Evolutionary conservation across 768 basidiomycete genomes (phyloP).

Genomic region (Hygrocybe punicea): DNA sequence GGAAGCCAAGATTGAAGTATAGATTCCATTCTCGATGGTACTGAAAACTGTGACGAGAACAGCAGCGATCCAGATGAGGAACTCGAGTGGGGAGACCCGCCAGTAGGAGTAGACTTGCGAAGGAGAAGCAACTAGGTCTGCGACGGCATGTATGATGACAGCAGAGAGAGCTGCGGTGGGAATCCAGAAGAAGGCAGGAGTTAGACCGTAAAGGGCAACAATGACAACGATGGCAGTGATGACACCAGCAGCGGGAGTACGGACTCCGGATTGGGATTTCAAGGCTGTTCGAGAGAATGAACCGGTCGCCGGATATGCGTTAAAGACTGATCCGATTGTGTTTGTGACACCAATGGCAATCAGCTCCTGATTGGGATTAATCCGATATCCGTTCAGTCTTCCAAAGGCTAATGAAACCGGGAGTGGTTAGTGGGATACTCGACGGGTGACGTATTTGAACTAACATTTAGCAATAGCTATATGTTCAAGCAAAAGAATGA

Average conservation of each 20-base stretch:
- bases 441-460: conserved; percentile 17
- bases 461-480: conserved; percentile 94
- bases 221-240: conserved; percentile 84
- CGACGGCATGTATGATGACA: conserved; percentile 91
- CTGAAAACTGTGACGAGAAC: conserved; percentile 90
- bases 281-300: conserved; percentile 98
- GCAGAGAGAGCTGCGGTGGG: conserved; percentile 81
- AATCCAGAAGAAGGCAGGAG: conserved; percentile 89
- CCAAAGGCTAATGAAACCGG: conserved; percentile 66
- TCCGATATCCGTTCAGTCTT: conserved; percentile 91
- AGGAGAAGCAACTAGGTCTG: conserved; percentile 83
- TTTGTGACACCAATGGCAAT: conserved; percentile 98
- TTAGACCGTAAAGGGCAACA: conserved; percentile 91
- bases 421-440: neutral
- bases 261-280: conserved; percentile 95
- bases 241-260: conserved; percentile 88
- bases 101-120: conserved; percentile 80
- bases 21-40: conserved; percentile 91
- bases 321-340: conserved; percentile 84
- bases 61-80: conserved; percentile 81
- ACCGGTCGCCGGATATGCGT: conserved; percentile 93
- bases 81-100: conserved; percentile 91
- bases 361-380: conserved; percentile 89
- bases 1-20: conserved; percentile 79
- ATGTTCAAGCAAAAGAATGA: conserved; percentile 90